Conservation (phyloP, 2,329 filamentous ascomycete species). For the Podosphaera xanthii region DNA sequence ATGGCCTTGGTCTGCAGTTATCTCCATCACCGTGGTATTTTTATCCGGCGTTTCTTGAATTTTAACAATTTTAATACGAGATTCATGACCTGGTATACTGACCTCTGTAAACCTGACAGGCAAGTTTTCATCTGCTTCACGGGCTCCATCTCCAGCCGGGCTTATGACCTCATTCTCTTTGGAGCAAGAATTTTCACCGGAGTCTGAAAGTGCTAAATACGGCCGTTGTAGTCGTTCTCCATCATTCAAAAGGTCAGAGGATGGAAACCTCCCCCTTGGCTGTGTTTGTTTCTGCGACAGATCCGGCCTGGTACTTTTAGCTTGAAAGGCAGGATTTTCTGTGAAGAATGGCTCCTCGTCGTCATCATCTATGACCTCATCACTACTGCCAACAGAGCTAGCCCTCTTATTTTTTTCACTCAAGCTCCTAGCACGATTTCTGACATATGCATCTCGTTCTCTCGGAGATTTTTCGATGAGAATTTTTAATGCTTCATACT, state of each 20-base stretch:
- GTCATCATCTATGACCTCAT: conserved; percentile 56
- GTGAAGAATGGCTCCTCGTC: conserved; percentile 40
- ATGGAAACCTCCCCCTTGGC: conserved; percentile 92
- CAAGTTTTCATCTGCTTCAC: too few relatives aligned
- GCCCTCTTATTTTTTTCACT: conserved; percentile 41
- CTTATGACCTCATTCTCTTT: conserved; percentile 16
- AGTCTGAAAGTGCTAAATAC: conserved; percentile 56
- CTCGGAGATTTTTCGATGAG: conserved; percentile 76
- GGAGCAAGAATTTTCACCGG: conserved; percentile 42
- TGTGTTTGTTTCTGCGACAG: conserved; percentile 43
- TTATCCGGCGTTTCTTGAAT: too few relatives aligned
- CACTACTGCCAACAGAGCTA: conserved; percentile 39
- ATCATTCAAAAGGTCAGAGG: conserved; percentile 74
- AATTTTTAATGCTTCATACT: conserved; percentile 73
- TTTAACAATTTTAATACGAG: too few relatives aligned
- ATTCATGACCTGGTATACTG: too few relatives aligned
- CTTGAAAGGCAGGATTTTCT: conserved; percentile 29
- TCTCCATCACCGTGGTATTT: too few relatives aligned
- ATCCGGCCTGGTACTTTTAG: conserved; percentile 26
- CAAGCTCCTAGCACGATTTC: conserved; percentile 54
- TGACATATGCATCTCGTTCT: conserved; percentile 71
- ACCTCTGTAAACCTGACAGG: too few relatives aligned
- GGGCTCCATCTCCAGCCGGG: neutral
- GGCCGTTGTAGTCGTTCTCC: conserved; percentile 40
- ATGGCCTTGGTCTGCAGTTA: too few relatives aligned